phyloP scores from a whole-genome alignment of 805 yeast genomes.

The Ogataea paraovalis region DNA sequence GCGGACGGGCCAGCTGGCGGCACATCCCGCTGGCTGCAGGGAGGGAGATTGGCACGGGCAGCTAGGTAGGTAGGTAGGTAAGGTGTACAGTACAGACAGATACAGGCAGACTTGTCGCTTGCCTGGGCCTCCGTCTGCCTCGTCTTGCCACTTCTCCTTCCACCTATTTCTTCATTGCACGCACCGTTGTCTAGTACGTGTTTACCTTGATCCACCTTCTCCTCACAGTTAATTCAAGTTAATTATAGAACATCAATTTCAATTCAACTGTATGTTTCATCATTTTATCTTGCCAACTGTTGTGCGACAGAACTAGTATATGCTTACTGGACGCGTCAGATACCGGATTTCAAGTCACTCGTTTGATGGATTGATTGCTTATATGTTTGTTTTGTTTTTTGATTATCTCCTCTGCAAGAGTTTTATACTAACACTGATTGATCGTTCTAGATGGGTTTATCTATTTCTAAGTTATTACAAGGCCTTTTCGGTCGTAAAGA shows the following conservation, averaged over 20 bases:
- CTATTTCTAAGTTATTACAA: conserved; percentile 87
- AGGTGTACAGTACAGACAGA: neutral
- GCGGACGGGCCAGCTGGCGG: neutral
- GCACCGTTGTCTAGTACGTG: neutral
- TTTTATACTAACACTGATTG: conserved; percentile 2
- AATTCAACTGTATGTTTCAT: neutral
- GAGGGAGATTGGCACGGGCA: neutral
- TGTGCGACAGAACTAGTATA: neutral
- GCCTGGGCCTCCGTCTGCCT: neutral
- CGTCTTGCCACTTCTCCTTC: conserved; percentile 1
- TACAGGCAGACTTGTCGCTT: neutral
- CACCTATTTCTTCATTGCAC: neutral
- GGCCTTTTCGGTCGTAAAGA: conserved; percentile 97
- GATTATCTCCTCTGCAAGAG: neutral
- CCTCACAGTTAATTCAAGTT: neutral
- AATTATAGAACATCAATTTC: neutral
- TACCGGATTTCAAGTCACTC: neutral
- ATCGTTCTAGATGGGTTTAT: conserved; percentile 73
- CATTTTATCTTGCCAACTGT: neutral
- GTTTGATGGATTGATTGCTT: neutral
- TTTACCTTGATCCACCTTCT: neutral
- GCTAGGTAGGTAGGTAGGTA: neutral
- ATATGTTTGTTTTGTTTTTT: neutral
- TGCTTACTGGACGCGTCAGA: neutral
- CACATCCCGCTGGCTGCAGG: neutral